Conservation (phyloP, 2,329 filamentous ascomycete species). For the Microdochium bolleyi region DNA sequence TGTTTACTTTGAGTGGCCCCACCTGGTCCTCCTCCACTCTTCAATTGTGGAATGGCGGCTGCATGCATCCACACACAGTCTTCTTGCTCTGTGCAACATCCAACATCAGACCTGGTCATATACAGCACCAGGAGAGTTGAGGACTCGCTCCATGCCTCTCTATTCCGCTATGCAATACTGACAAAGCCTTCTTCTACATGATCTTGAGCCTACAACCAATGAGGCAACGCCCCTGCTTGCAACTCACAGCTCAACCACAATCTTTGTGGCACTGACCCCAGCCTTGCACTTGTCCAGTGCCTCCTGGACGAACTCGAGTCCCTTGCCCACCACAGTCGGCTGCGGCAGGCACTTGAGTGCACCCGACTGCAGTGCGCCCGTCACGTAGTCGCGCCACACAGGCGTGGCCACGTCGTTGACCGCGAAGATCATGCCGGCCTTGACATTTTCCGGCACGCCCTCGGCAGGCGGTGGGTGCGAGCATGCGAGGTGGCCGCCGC, state of each 20-base stretch:
- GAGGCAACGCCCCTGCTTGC: too few relatives aligned
- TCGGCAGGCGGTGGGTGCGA: slow-evolving; percentile 22
- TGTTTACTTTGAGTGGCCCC: slow-evolving; percentile 16
- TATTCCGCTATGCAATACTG: too few relatives aligned
- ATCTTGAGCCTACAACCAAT: too few relatives aligned
- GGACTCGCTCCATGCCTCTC: too few relatives aligned
- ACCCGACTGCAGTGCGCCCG: slow-evolving; percentile 11
- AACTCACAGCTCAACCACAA: slow-evolving; percentile 15
- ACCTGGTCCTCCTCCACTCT: background rate
- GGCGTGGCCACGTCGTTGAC: slow-evolving; percentile 13
- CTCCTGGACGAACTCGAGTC: slow-evolving; percentile 12
- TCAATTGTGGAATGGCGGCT: background rate
- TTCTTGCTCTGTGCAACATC: too few relatives aligned
- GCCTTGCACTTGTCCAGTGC: slow-evolving; percentile 11
- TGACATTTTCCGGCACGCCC: slow-evolving; percentile 19
- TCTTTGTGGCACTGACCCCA: slow-evolving; percentile 16
- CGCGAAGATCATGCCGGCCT: slow-evolving; percentile 22
- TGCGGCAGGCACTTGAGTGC: slow-evolving; percentile 11
- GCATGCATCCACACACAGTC: too few relatives aligned
- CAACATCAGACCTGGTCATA: too few relatives aligned
- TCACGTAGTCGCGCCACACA: slow-evolving; percentile 14
- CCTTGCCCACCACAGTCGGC: slow-evolving; percentile 13
- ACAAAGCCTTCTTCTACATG: too few relatives aligned
- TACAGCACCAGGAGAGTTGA: too few relatives aligned
- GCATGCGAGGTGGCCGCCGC: slow-evolving; percentile 24